Evolutionary conservation across 2,329 filamentous ascomycete species (phyloP).

Genomic region (Tolypocladium pustulatum): DNA sequence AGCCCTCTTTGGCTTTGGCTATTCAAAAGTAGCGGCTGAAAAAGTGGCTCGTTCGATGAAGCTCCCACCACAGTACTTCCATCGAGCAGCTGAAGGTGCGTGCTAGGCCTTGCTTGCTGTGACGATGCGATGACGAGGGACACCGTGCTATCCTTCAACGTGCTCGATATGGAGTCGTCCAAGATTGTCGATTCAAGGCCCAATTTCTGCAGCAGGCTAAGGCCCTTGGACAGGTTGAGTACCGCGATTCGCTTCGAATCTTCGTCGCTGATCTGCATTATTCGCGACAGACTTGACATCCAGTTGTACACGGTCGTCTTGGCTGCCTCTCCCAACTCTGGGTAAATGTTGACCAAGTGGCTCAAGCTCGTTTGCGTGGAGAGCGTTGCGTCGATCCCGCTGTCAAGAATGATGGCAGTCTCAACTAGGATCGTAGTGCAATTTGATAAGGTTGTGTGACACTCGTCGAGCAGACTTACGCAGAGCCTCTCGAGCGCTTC

Average conservation of each 20-base stretch:
- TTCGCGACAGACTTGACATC: conserved; percentile 67
- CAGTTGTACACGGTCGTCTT: conserved; percentile 69
- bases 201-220: conserved; percentile 53
- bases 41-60: conserved; percentile 21
- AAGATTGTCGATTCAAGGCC: conserved; percentile 56
- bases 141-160: conserved; percentile 66
- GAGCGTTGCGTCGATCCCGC: conserved; percentile 32
- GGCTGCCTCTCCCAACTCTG: conserved; percentile 50
- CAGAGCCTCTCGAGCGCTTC: conserved; percentile 61
- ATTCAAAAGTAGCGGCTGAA: conserved; percentile 50
- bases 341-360: conserved; percentile 52
- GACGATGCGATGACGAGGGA: conserved; percentile 17
- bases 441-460: conserved; percentile 59
- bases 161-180: conserved; percentile 54
- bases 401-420: conserved; percentile 61
- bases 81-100: conserved; percentile 17
- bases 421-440: conserved; percentile 67
- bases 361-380: conserved; percentile 40
- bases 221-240: conserved; percentile 64
- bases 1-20: conserved; percentile 58
- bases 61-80: conserved; percentile 7
- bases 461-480: conserved; percentile 66
- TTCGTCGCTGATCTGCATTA: conserved; percentile 80
- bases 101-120: conserved; percentile 9
- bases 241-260: conserved; percentile 62